Evolutionary conservation across 176 grass and related monocot genomes (phyloP), one percentile per base, ranked within the genome.

Genomic region (Echinochloa phyllopogon): DNA sequence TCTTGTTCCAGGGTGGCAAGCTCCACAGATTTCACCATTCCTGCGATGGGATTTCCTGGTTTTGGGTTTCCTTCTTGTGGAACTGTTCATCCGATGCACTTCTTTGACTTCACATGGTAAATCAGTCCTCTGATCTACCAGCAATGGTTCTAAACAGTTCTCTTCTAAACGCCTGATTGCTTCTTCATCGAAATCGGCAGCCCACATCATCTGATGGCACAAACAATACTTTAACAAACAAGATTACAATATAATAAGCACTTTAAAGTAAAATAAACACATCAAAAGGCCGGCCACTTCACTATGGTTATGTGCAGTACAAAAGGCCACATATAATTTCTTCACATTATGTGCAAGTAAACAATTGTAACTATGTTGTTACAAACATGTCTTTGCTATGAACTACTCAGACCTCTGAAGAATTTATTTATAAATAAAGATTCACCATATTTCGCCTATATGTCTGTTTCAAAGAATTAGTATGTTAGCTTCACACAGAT

Each of bases 101-200:
- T 73, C 85, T 93, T 90, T 85, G n/a, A 62, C 80, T 72, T 95
- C 88, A 71, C 50, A 84, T 75, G 82, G 75, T 60, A 81, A 83
- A 66, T 87, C 63, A 81, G 83, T 91, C 83, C 29, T 89, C 86
- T 57, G 57, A 69, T 88, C 60, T 55, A 95, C 67, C 39, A 88
- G 74, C 79, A 98, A 94, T 16, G 85, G 80, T 42, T 86, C 93
- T 52, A 98, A 81, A 81, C 96, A 98, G 86, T 90, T 94, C 47
- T 87, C 86, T 68, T 94, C 89, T 65, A 98, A 90, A 87, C 75
- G 74, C 42, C 13, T 85, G 71, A 79, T 89, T 61, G 88, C 74
- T 76, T 85, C 91, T 82, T 98, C 96, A 75, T 95, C 86, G 91
- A 98, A 98, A 92, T 98, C 96, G 87, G 96, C 96, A 94, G 96